Base-by-base conservation (phyloP, 129 eudicot genomes). In the Flaveria linearis region DNA sequence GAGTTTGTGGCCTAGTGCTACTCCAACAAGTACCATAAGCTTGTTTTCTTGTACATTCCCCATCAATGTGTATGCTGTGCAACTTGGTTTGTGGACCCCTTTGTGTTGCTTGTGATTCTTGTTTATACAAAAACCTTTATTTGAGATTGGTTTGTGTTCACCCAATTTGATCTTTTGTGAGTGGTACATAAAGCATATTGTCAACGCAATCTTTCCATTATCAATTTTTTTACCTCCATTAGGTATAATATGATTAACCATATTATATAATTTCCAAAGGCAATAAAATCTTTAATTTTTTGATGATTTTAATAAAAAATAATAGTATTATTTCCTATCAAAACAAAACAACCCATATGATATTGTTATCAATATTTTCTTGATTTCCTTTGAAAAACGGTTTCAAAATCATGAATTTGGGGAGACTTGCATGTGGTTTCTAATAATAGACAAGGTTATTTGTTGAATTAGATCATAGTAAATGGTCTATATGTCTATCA, bases 151-250 rank as follows among this genome's bases (percentile, higher is more conserved):
- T 74, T 74, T 74, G 36, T 80, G 76, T 80, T 74, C 84, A 80
- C 80, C 46, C 80, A 80, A 74, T 55, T 55, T 80, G 74, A 74
- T 58, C 62, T 80, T 80, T 80, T 80, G 76, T 80, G 80, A 68
- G 84, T 80, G 84, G 84, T 47, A 74, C 69, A 57, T 68, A 66
- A 80, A 80, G 84, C 79, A 56, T 74, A 60, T 73, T 80, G 84
- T 66, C 69, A 65, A 63, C 42, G 53, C 67, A 62, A 72, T 72
- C 50, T 79, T 51, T 79, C 73, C 71, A 58, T 25, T 57, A 76
- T 36, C 41, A 36, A 5, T 25, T 23, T 73, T 56, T 73, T 66
- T 22, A 17, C 70, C 49, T 12, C 25, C 41, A 36, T 5, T 36
- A 36, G 4, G 41, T 36, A 63, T 23, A 30, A 30, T 57, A 3